Evolutionary conservation across 257 asterid species (phyloP), one percentile per base, ranked within the genome.

Genomic region (Buddleja alternifolia): DNA sequence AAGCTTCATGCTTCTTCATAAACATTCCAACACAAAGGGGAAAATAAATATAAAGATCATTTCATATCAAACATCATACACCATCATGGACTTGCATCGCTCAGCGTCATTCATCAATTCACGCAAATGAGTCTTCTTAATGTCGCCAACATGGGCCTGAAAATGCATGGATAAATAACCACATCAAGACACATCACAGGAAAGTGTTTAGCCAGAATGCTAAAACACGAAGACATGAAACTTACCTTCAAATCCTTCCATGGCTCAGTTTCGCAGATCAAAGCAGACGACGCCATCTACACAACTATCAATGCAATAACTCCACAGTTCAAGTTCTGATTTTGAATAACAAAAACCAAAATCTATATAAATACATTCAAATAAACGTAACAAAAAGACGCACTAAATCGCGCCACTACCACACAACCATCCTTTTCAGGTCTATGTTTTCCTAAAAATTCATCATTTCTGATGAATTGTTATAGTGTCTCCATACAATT

Each of bases 231-330:
- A 34, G 71, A 4, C 10, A 45, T 21, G 29, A 25, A n/a, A 36
- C 34, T 76, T 78, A 86, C 98, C 95, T 32, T 84, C 86, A 93
- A 86, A 69, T 77, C 92, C 83, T 86, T 90, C 98, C 98, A 93
- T 37, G 90, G 80, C 60, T 82, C 82, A 20, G 90, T 77, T 57
- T 88, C 94, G 34, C 82, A 80, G 63, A 93, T 85, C 59, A 90
- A 77, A 85, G 86, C 37, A 50, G 96, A 66, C 2, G 95, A 75
- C 3, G 96, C 86, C 97, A 90, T 90, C 89, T 82, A 75, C 77
- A 77, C 42, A 34, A 71, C 69, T 20, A 69, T 57, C 73, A 70
- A 60, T 23, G 34, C 34, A n/a, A 41, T 37, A 56, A 75, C 17
- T 63, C 40, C 70, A 55, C 62, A 71, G 41, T 42, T 71, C 72